Evolutionary conservation across 345 rosid species (phyloP), one percentile per base, ranked within the genome.

Genomic region (Brassica carinata): DNA sequence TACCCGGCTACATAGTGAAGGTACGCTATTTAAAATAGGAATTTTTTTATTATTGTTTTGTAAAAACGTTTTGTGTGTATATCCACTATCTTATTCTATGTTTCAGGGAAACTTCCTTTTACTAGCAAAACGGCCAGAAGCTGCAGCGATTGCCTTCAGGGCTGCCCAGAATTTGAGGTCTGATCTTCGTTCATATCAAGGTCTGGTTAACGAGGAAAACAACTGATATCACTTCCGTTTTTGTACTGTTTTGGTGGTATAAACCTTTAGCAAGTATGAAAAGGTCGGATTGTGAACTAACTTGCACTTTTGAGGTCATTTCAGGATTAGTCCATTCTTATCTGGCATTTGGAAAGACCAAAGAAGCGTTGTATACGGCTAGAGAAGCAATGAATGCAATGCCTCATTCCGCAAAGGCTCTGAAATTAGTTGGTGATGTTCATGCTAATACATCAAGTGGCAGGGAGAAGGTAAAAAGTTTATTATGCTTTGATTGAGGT

Each of bases 371-470:
- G 67, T 89, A 86, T 88, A 88, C 95, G 43, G 92, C 99, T 9
- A 90, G 99, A 83, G 99, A 94, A 88, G 99, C 98, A 61, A 94
- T 94, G 98, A 96, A 90, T 86, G 95, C 97, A 64, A 96, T 93
- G 97, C 99, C 99, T 83, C 99, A 93, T 79, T 96, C 98, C 58
- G 97, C 99, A 63, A 93, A 90, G 86, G 97, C 98, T 63, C 79
- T 94, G 76, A 96, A 94, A 82, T 84, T 94, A 84, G 99, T 96
- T 40, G 99, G 99, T 59, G 99, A 96, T 86, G 99, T 92, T 68
- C 97, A 96, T 80, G 95, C 97, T 51, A 88, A 88, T 85, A 90
- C 89, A 80, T 80, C 97, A 76, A 72, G 90, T 82, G 98, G 99
- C 78, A 89, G 97, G 87, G 99, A 96, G 80, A 96, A 96, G 98